Evolutionary conservation across 306 rosid species (phyloP).

Genomic region (Gynostemma pentaphyllum): DNA sequence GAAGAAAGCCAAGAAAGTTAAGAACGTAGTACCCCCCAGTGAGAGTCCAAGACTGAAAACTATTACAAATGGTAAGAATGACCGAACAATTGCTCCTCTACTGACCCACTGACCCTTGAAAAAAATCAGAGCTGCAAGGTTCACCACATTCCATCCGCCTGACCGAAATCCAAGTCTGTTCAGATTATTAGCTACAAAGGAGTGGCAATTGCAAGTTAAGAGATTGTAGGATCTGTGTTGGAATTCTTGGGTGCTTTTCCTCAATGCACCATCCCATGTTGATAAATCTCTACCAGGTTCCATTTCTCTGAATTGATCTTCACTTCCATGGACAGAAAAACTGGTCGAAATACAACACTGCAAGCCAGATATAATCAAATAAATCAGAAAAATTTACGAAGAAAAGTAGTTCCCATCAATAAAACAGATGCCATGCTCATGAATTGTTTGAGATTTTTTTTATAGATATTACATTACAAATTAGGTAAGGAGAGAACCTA

Average conservation of each 20-base stretch:
- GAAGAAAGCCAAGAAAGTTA: slow-evolving; percentile 48
- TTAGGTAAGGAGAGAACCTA: no score
- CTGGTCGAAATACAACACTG: slow-evolving; percentile 40
- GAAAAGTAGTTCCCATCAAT: slow-evolving; percentile 2
- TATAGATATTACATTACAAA: no score
- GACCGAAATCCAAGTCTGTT: slow-evolving; percentile 62
- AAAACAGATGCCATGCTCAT: background rate
- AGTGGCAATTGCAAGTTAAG: slow-evolving; percentile 88
- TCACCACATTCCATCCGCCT: slow-evolving; percentile 93
- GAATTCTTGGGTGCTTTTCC: slow-evolving; percentile 72
- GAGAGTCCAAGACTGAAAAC: slow-evolving; percentile 52
- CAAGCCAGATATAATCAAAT: slow-evolving; percentile 14
- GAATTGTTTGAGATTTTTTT: background rate
- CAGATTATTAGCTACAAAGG: slow-evolving; percentile 81
- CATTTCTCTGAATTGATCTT: slow-evolving; percentile 29
- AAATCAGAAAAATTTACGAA: slow-evolving; percentile 7
- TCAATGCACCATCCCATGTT: slow-evolving; percentile 77
- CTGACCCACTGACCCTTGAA: slow-evolving; percentile 84
- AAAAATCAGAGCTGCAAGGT: slow-evolving; percentile 71
- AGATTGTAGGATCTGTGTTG: slow-evolving; percentile 78
- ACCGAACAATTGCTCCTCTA: slow-evolving; percentile 38
- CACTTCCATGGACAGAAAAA: slow-evolving; percentile 25
- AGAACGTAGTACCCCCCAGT: slow-evolving; percentile 57
- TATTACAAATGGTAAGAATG: slow-evolving; percentile 56
- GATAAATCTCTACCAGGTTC: slow-evolving; percentile 33